A percentile compares a stretch with the other conserved stretches of the same genome.
phyloP scores from a whole-genome alignment of 352 stramenopile species.

The Aphanomyces cochlioides region DNA sequence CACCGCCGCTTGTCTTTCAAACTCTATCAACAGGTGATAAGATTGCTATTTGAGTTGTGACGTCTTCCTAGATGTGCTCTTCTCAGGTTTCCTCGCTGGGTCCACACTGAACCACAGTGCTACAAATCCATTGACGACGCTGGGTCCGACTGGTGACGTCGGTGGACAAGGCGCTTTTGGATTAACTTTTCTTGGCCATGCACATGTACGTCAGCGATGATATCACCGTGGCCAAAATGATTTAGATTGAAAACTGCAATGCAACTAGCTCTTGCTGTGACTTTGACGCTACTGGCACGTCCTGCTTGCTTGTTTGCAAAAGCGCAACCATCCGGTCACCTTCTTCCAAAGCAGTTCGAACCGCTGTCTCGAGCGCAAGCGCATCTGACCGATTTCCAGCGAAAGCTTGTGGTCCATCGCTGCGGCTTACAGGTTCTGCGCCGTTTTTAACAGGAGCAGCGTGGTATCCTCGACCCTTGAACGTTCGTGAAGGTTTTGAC shows the following conservation, averaged over 20 bases:
- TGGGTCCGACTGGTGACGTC: conserved; percentile 78
- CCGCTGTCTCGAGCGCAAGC: conserved; percentile 10
- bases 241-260: conserved; percentile 89
- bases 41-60: neutral
- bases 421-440: conserved; percentile 76
- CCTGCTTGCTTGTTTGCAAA: conserved; percentile 41
- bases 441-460: conserved; percentile 75
- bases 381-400: conserved; percentile 40
- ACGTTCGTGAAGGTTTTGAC: conserved; percentile 88
- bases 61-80: conserved; percentile 59
- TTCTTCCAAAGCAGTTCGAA: conserved; percentile 13
- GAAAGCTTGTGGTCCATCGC: conserved; percentile 50
- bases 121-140: conserved; percentile 42
- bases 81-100: conserved; percentile 67
- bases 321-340: conserved; percentile 42
- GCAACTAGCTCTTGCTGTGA: conserved; percentile 82
- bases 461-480: conserved; percentile 88
- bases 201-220: conserved; percentile 45
- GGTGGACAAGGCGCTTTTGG: conserved; percentile 89
- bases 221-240: neutral
- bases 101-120: conserved; percentile 72
- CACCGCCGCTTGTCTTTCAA: conserved; percentile 37
- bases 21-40: conserved; percentile 51
- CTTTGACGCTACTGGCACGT: conserved; percentile 42
- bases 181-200: conserved; percentile 82